Evolutionary conservation across 2,329 filamentous ascomycete species (phyloP), one percentile per base, ranked within the genome.

Genomic region (Dactylonectria macrodidyma): DNA sequence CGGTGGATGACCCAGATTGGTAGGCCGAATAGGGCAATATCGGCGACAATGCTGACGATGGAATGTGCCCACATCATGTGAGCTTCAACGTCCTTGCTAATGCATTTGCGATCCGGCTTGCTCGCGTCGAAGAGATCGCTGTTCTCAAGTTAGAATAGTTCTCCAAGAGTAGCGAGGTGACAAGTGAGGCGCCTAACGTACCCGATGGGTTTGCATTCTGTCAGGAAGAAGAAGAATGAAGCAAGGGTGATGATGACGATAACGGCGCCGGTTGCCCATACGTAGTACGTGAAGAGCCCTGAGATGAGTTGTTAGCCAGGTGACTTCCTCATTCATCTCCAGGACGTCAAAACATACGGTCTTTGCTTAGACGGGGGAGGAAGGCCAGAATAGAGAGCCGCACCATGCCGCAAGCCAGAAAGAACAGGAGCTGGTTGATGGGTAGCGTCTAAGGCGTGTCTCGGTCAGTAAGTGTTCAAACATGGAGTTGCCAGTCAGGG

Each of bases 1-100:
- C 54, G 73, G 38, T 76, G 72, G 46, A 84, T 79, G 11, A 82
- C 75, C 78, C 77, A 82, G 41, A 81, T 76, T 4, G 81, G 81
- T 12, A 83, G 69, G 1, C 73, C 62, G 19, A 82, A 71, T 5
- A 82, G 76, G 22, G 75, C 70, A 7, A 79, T 61, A 61, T 83
- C 82, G 11, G 81, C 68, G 46, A 76, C 70, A 36, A 82, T 73
- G 41, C 78, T 76, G n/a, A 77, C 59, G 38, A 73, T 63, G n/a
- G 75, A 75, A 57, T 82, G 79, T 1, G 75, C 72, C 50, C 76
- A 73, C 77, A 83, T 79, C 74, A 83, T 78, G n/a, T 67, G 62
- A 8, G 66, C 65, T 16, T 76, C 60, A 7, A 56, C 67, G 6
- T 68, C 24, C 5, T 68, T 72, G 12, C 67, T 65, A 3, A 74